A percentile compares a stretch with the other conserved stretches of the same genome.
Conservation (phyloP, 2,329 filamentous ascomycete species). For the Aspergillus brasiliensis region DNA sequence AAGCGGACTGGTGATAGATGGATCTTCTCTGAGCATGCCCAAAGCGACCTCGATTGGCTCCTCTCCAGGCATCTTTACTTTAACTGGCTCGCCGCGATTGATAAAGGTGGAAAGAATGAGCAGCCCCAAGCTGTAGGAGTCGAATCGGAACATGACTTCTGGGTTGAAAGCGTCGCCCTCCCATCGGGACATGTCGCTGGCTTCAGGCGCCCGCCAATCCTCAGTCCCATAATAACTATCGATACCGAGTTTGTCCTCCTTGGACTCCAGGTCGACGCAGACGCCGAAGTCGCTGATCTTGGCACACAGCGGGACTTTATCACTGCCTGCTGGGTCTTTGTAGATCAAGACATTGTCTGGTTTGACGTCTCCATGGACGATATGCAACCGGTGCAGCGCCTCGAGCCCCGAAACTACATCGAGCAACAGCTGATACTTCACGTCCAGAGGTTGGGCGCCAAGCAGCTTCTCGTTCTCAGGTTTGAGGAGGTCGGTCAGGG, state of each 20-base stretch:
- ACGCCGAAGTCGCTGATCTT: constrained; percentile 36
- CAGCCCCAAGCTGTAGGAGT: constrained; percentile 31
- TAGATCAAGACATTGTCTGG: constrained; percentile 35
- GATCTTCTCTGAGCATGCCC: constrained; percentile 15
- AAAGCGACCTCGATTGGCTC: constrained; percentile 16
- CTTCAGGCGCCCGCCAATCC: constrained; percentile 28
- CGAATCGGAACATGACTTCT: constrained; percentile 29
- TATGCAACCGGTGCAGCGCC: constrained; percentile 27
- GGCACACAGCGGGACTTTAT: constrained; percentile 26
- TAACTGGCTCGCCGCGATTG: constrained; percentile 16
- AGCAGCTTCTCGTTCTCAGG: constrained; percentile 13
- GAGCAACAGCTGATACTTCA: constrained; percentile 28
- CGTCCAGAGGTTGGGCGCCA: constrained; percentile 3
- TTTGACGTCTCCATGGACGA: constrained; percentile 34
- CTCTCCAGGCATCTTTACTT: constrained; percentile 14
- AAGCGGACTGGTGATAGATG: constrained; percentile 22
- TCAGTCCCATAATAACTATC: constrained; percentile 30
- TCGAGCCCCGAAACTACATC: constrained; percentile 28
- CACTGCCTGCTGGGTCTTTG: constrained; percentile 12
- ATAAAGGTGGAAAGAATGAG: constrained; percentile 28
- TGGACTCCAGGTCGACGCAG: constrained; percentile 29
- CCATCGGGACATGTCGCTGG: constrained; percentile 12
- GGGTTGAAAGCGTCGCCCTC: constrained; percentile 20
- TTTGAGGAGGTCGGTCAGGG: constrained; percentile 27
- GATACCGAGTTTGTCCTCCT: constrained; percentile 20